These are phyloP conservation scores for Phytopythium boreale DNA, from an alignment of 352 stramenopile species.

Conservation along the genomic window DNA sequence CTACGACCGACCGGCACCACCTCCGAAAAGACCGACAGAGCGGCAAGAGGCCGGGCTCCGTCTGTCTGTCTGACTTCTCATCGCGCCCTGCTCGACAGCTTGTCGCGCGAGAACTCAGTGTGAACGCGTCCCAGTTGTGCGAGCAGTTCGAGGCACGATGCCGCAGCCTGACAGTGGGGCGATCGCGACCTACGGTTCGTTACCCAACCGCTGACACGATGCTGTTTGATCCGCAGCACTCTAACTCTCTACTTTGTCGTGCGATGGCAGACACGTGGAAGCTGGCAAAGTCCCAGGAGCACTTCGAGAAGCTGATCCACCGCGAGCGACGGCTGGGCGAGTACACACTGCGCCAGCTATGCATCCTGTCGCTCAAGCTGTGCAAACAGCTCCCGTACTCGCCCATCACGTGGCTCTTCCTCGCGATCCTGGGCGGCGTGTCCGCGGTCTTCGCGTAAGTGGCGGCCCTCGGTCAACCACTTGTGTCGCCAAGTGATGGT, in stretches of 20 bases:
- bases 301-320: conserved; percentile 60
- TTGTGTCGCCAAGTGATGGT: too few species aligned
- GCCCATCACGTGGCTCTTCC: conserved; percentile 77
- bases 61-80: not conserved
- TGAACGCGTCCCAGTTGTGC: not conserved
- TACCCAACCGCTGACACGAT: not conserved
- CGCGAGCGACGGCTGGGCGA: conserved; percentile 43
- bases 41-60: not conserved
- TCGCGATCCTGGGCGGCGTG: conserved; percentile 53
- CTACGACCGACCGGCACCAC: not conserved
- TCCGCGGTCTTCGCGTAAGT: conserved; percentile 64
- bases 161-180: not conserved
- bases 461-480: too few species aligned
- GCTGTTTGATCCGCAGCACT: not conserved
- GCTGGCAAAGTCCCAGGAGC: conserved; percentile 52
- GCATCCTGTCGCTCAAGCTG: conserved; percentile 49
- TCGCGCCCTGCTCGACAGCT: not conserved
- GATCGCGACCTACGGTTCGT: conserved; percentile 5
- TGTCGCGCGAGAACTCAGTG: not conserved
- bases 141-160: not conserved
- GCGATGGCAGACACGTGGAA: conserved; percentile 60
- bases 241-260: not conserved
- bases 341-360: conserved; percentile 53
- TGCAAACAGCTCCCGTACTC: conserved; percentile 83
- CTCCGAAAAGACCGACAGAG: not conserved